Base-by-base conservation (phyloP, 768 basidiomycete species). In the Calocybe indica region DNA sequence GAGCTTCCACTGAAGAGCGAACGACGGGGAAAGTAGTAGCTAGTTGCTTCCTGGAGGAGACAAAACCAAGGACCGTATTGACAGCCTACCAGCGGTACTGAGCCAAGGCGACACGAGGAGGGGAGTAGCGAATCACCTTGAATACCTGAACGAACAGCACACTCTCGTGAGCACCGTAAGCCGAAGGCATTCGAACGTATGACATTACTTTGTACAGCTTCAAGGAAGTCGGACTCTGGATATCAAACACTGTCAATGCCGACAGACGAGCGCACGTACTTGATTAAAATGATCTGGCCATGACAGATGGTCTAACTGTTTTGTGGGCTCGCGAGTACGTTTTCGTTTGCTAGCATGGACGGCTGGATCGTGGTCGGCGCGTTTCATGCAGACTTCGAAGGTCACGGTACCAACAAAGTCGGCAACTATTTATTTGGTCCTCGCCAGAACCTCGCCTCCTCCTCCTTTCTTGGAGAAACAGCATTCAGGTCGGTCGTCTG, bases 21-120 rank as follows among this genome's bases (percentile, higher is more conserved):
- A 93, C 73, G 3, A 80, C 76, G 5, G 81, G 71, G 57, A 92
- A 94, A 0, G 88, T 92, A 6, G 80, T 83, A 6, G 89, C 86
- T 32, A 94, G 63, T 52, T 88, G 80, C 53, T 88, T 87, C 51
- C 88, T 75, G 0, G 88, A 83, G 2, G 88, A 87, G 35, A 91
- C 76, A 58, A 95, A 95, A 0, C 87, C 91, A 36, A 93, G 75
- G 4, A 95, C 88, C 10, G 91, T 90, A 55, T 93, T 94, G 40
- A 94, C 68, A 7, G 91, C 88, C 88, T 94, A 48, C 12, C 8
- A 42, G 3, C 30, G 34, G 15, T 29, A 12, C 34, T 37, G 10
- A 44, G 46, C 40, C 12, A 42, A 36, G 9, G 29, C 35, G 41
- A 35, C 13, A 30, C 11, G 35, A 30, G 40, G 22, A 32, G 42